Evolutionary conservation across 177 flowering plant species (phyloP), one percentile per base, ranked within the genome.

Genomic region (Vitis hybrid): DNA sequence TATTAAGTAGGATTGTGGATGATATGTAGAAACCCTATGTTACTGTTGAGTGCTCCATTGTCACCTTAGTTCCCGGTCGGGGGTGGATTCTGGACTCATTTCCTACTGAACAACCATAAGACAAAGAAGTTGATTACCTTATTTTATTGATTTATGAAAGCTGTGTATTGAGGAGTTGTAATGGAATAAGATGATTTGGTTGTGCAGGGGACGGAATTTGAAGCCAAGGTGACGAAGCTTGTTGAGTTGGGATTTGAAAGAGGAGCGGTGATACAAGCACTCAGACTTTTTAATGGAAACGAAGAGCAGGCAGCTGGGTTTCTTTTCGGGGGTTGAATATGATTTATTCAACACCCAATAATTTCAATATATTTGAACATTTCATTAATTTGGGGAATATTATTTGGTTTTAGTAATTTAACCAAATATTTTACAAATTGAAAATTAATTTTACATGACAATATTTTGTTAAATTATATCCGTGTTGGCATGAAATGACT

Each of bases 301-400:
- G 99, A 93, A 88, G 99, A 96, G 26, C 95, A 91, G 76, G 99
- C 98, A 10, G 99, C 99, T 50, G 91, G 92, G 10, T 92, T 77
- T 76, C 94, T 96, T 10, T 96, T 96, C 72, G 98, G 97, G 12
- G 93, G 97, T 69, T 89, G 77, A 84, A 51, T 23, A 26, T 45
- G 12, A 23, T 52, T 17, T 51, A 55, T 34, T 34, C 2, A 34
- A 4, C 5, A 34, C 40, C 40, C 40, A 5, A 34, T 34, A 34
- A 34, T 34, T 34, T 34, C 4, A 50, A 19, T 18, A 30, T 12
- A 12, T 69, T 69, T 5, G 52, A 50, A 60, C 13, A 40, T 51
- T 49, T 45, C 18, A 62, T 52, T 70, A 52, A 6, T 51, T 62
- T 1, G 26, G 64, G 40, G 13, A 60, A 17, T 11, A 40, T 26